phyloP scores from a whole-genome alignment of 352 stramenopile genomes.

The Phytophthora niederhauseri region DNA sequence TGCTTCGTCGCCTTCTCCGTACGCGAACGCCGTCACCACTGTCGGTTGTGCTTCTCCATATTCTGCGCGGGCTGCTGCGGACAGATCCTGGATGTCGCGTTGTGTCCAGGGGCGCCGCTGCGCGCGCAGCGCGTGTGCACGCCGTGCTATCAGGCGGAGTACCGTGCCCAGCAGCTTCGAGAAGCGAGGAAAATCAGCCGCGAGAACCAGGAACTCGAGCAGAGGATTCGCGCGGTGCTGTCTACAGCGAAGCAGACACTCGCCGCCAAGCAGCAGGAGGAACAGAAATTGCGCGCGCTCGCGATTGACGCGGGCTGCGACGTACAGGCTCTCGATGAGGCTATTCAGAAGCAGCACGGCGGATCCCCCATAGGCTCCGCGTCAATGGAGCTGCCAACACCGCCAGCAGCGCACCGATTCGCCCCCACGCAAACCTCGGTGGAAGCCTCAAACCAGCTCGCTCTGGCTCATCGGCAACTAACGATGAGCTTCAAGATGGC shows the following conservation, averaged over 20 bases:
- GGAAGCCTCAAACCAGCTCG: conserved; percentile 69
- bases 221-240: conserved; percentile 51
- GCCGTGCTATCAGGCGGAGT: conserved; percentile 54
- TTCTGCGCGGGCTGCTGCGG: conserved; percentile 66
- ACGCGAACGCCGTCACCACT: conserved; percentile 65
- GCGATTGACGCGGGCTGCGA: conserved; percentile 53
- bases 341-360: conserved; percentile 49
- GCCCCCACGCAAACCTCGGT: conserved; percentile 54
- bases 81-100: conserved; percentile 52
- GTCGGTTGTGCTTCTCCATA: conserved; percentile 75
- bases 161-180: conserved; percentile 55
- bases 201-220: conserved; percentile 71
- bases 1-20: conserved; percentile 55
- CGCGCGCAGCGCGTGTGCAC: conserved; percentile 62
- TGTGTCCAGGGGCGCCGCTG: conserved; percentile 67
- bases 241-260: conserved; percentile 42
- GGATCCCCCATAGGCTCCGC: conserved; percentile 35
- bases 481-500: conserved; percentile 73
- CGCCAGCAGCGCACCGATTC: conserved; percentile 67
- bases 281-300: conserved; percentile 48
- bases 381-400: conserved; percentile 51
- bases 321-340: conserved; percentile 51
- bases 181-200: conserved; percentile 56
- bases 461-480: conserved; percentile 66
- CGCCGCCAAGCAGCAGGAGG: conserved; percentile 42